A percentile compares a stretch with the other conserved stretches of the same genome.
phyloP scores from a whole-genome alignment of 2,329 filamentous ascomycete species.

The Cladophialophora immunda region DNA sequence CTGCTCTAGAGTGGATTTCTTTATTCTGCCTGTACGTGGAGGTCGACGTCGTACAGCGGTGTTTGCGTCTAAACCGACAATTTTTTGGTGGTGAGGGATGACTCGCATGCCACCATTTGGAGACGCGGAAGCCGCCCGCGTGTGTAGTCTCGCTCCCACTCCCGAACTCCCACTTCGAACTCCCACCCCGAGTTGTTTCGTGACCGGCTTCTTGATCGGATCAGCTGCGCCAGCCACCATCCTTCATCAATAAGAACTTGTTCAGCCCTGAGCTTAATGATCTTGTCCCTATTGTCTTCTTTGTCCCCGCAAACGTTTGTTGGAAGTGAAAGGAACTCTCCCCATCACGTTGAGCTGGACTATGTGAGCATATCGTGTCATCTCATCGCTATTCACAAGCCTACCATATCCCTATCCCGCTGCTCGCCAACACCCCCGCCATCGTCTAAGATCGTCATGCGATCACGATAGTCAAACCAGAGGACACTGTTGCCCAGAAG shows the following conservation, averaged over 20 bases:
- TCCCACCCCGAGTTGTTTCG: conserved; percentile 3
- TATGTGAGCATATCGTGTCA: conserved; percentile 28
- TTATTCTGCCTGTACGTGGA: background rate
- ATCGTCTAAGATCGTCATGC: conserved; percentile 25
- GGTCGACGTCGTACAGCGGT: background rate
- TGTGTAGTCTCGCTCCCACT: background rate
- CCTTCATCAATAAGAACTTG: background rate
- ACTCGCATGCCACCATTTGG: background rate
- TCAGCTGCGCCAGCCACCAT: conserved; percentile 23
- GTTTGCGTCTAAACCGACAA: background rate
- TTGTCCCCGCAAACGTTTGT: conserved; percentile 3
- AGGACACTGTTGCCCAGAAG: conserved; percentile 11
- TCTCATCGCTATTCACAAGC: conserved; percentile 10
- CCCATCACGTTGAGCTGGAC: conserved; percentile 6
- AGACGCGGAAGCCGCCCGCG: conserved; percentile 14
- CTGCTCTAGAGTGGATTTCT: background rate
- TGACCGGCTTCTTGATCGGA: conserved; percentile 6
- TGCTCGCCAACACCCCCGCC: conserved; percentile 14
- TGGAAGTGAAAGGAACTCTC: conserved; percentile 5
- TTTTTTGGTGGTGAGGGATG: background rate
- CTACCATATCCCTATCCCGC: conserved; percentile 9
- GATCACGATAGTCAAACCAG: conserved; percentile 19
- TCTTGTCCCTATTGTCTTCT: conserved; percentile 10
- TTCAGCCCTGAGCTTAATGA: conserved; percentile 7
- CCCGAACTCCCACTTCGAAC: background rate